Percentiles rank a stretch among this genome's conserved stretches.
Conservation (phyloP, 352 stramenopile genomes). For the Phytophthora nicotianae region DNA sequence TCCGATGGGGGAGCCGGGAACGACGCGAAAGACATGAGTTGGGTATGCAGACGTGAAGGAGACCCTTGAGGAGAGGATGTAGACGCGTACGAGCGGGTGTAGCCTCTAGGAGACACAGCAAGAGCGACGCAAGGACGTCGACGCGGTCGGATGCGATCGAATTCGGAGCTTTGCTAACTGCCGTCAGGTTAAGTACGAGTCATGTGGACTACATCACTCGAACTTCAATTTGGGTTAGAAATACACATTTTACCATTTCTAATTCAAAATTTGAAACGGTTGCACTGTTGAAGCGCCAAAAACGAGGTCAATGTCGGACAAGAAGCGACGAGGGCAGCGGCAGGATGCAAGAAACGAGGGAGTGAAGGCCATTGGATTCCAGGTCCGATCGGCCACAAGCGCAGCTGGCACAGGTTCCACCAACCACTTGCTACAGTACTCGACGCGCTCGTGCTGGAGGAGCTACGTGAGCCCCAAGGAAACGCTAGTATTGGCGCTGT, state of each 20-base stretch:
- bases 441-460: constrained; percentile 60
- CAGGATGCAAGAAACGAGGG: constrained; percentile 16
- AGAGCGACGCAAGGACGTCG: constrained; percentile 2
- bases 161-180: background rate
- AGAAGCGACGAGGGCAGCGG: background rate
- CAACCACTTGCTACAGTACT: constrained; percentile 59
- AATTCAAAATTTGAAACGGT: constrained; percentile 19
- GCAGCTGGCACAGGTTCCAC: constrained; percentile 36
- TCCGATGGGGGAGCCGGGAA: constrained; percentile 9
- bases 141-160: background rate
- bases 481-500: constrained; percentile 60
- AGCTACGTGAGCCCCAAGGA: constrained; percentile 61
- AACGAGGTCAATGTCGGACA: background rate
- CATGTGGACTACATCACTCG: background rate
- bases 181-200: background rate
- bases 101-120: background rate
- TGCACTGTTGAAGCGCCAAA: background rate
- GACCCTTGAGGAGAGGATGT: background rate
- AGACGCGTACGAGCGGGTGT: background rate
- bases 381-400: constrained; percentile 45
- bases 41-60: background rate
- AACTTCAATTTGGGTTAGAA: constrained; percentile 11
- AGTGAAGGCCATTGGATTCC: constrained; percentile 36
- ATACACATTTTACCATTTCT: background rate
- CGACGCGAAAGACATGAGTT: constrained; percentile 20